Base-by-base conservation (phyloP, 345 rosid species). In the Nasturtium officinale region DNA sequence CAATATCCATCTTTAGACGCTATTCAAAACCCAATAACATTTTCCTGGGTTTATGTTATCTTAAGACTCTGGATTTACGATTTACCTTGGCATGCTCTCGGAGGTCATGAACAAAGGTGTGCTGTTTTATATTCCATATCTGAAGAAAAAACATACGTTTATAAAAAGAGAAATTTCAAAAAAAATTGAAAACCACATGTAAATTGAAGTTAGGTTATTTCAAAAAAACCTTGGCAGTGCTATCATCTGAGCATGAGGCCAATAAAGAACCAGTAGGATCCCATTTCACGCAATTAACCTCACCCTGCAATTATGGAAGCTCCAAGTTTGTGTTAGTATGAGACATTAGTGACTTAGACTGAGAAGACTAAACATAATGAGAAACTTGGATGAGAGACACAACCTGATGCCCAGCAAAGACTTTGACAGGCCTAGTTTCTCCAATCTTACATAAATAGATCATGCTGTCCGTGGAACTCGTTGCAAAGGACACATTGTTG, bases 261-360 rank as follows among this genome's bases (percentile, higher is more conserved):
- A 96, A 74, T 65, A 89, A 79, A 37, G 88, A 71, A 67, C 99
- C 99, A 15, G 95, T 89, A 38, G 99, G 99, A 87, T 92, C 98
- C 99, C 99, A 96, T 86, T 96, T 96, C 75, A 96, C 97, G 77
- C 99, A 92, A 83, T 96, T 96, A 65, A 96, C 99, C 81, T 96
- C 99, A 17, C 97, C 92, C 99, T 96, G 92, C 37, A 80, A 79
- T 75, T 67, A 76, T 68, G 32, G 72, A 69, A n/a, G 59, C 64
- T 42, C 30, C 20, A 23, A 20, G 62, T 70, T 15, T 64, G 71
- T 23, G 46, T 78, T 75, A 52, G 59, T 48, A 35, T 43, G 2
- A 72, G 64, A 55, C 33, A 53, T 52, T 43, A 45, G 16, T 35
- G 13, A 68, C 64, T 21, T 32, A 4, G 50, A 60, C 54, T 48